Percentiles rank a stretch among this genome's conserved stretches.
Conservation (phyloP, 2,329 filamentous ascomycete species). For the Colletotrichum abscissum region DNA sequence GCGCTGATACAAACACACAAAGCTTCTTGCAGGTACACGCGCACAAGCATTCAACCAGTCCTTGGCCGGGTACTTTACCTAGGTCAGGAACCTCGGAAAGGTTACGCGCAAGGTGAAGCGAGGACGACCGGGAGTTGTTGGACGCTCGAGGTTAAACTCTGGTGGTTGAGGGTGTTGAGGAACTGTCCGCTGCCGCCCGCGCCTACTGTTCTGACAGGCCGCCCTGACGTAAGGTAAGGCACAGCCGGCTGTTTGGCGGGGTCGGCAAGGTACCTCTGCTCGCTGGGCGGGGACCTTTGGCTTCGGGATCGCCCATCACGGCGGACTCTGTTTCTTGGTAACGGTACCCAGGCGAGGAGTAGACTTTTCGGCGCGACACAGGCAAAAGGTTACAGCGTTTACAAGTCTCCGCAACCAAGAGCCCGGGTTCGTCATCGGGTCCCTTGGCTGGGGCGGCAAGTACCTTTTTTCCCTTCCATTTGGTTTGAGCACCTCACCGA, state of each 20-base stretch:
- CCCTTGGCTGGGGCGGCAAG: background rate
- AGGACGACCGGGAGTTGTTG: background rate
- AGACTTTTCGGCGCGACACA: background rate
- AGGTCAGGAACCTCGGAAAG: background rate
- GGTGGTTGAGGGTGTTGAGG: background rate
- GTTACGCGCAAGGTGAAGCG: background rate
- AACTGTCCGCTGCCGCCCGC: background rate
- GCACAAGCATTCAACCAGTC: background rate
- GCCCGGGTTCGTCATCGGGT: constrained; percentile 2
- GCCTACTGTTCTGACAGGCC: background rate
- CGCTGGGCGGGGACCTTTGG: background rate
- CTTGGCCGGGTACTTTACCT: too few relatives aligned
- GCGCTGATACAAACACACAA: background rate
- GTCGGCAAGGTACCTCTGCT: background rate
- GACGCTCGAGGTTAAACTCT: background rate
- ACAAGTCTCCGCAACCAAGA: background rate
- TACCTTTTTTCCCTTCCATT: background rate
- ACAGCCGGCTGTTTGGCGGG: background rate
- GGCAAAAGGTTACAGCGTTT: background rate
- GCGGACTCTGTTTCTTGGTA: background rate
- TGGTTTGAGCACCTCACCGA: background rate
- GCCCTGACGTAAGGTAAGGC: background rate
- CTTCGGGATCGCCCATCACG: constrained; percentile 4
- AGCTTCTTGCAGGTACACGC: background rate
- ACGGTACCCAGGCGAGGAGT: background rate